Evolutionary conservation across 2,329 filamentous ascomycete species (phyloP), one percentile per base, ranked within the genome.

Genomic region (Epichloe uncinata): DNA sequence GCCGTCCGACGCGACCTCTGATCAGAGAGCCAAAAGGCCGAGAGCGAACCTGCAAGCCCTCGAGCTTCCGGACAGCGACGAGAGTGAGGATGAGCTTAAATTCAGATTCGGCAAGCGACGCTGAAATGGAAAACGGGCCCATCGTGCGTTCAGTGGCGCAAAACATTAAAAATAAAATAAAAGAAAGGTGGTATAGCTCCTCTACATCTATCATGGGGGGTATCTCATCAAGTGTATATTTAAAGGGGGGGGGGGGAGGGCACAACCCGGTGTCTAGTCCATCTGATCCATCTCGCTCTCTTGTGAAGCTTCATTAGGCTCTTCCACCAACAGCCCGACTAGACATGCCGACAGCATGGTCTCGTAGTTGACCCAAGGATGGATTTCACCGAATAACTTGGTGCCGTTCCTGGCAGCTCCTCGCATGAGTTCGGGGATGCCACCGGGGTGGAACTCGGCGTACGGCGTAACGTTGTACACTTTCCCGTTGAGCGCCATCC

Each of bases 391-490:
- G 64, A 85, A 85, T 51, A 85, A 58, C 60, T 71, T 73, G 2
- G 76, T 82, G 36, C 76, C 81, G 60, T 85, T 81, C 50, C 73
- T 68, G 0, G 73, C 82, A 0, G 82, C 82, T 35, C 72, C 75
- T 34, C 78, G 70, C 64, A 85, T 66, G 54, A 93, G 65, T 68
- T 94, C 86, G 4, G 81, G 79, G 58, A 84, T 79, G 8, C 87
- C 93, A 20, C 93, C 93, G 0, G 93, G 93, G 64, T 98, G 93
- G 63, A 89, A 98, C 1, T 85, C 82, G 36, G 89, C 64, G 63
- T 97, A 98, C 0, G 91, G 88, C 0, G 84, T 84, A 51, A 98
- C 83, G 61, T 97, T 97, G 69, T 97, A 98, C 30, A 97, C 91
- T 60, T 86, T 85, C 1, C 91, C 90, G 53, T 87, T 84, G 53